Evolutionary conservation across 2,329 filamentous ascomycete genomes (phyloP).

Genomic region (Pestalotiopsis fici): DNA sequence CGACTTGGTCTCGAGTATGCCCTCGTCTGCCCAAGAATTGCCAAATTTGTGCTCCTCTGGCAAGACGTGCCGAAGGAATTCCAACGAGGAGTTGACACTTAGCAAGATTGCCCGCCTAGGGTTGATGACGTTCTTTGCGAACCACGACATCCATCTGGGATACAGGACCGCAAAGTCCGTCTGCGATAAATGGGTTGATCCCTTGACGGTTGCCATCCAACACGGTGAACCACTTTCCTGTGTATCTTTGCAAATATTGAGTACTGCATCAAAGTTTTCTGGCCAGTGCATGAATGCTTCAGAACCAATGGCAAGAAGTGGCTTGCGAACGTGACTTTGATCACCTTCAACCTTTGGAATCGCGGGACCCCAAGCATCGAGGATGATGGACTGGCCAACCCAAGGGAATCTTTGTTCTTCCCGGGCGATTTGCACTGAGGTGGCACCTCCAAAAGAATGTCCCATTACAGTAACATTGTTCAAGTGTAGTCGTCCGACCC

Average conservation of each 20-base stretch:
- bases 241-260: slow-evolving; percentile 57
- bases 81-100: slow-evolving; percentile 62
- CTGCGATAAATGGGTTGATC: slow-evolving; percentile 66
- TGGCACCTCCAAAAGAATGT: slow-evolving; percentile 69
- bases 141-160: slow-evolving; percentile 54
- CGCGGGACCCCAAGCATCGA: slow-evolving; percentile 64
- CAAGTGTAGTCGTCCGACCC: slow-evolving; percentile 57
- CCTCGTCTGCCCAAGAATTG: slow-evolving; percentile 54
- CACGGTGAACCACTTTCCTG: slow-evolving; percentile 43
- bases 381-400: slow-evolving; percentile 64
- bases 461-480: slow-evolving; percentile 62
- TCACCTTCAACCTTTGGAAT: slow-evolving; percentile 45
- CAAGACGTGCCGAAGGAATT: slow-evolving; percentile 59
- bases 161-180: slow-evolving; percentile 69
- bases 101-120: slow-evolving; percentile 63
- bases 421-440: slow-evolving; percentile 60
- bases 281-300: slow-evolving; percentile 74
- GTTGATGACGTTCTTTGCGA: slow-evolving; percentile 66
- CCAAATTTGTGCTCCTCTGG: slow-evolving; percentile 47
- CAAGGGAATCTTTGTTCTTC: slow-evolving; percentile 54
- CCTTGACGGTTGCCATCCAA: slow-evolving; percentile 55
- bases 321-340: slow-evolving; percentile 46
- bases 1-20: slow-evolving; percentile 44
- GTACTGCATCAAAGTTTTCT: slow-evolving; percentile 60
- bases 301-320: slow-evolving; percentile 64